Evolutionary conservation across 495 filamentous ascomycete genomes (phyloP).

Genomic region (Bacidia rubella): DNA sequence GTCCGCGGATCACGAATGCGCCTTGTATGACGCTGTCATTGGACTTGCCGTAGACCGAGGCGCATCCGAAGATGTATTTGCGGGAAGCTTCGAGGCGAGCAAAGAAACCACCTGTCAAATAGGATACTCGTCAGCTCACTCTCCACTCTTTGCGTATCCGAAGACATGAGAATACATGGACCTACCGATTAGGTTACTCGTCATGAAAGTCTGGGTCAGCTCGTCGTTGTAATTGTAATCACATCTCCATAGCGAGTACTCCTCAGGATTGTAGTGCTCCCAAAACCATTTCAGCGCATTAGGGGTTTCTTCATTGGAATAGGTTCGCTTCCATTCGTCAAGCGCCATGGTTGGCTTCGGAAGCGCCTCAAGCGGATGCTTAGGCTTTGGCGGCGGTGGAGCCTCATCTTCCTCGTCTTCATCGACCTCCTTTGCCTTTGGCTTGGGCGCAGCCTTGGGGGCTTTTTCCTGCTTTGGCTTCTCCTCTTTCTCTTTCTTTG

Average conservation of each 20-base stretch:
- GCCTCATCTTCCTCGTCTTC: slow-evolving; percentile 59
- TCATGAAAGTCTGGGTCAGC: slow-evolving; percentile 95
- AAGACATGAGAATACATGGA: neutral
- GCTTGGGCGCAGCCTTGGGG: slow-evolving; percentile 31
- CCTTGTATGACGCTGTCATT: slow-evolving; percentile 81
- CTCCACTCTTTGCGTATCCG: too few relatives aligned
- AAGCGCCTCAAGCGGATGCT: slow-evolving; percentile 89
- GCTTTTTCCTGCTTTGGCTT: slow-evolving; percentile 47
- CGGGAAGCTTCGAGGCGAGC: slow-evolving; percentile 91
- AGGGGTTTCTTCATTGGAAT: slow-evolving; percentile 86
- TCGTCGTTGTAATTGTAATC: slow-evolving; percentile 98
- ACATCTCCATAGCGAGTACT: slow-evolving; percentile 86
- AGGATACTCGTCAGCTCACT: neutral
- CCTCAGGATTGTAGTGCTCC: slow-evolving; percentile 80
- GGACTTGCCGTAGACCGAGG: slow-evolving; percentile 74
- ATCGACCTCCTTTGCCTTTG: slow-evolving; percentile 39
- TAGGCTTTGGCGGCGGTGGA: slow-evolving; percentile 68
- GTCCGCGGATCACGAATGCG: slow-evolving; percentile 86
- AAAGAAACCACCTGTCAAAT: slow-evolving; percentile 75
- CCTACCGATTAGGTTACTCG: slow-evolving; percentile 78
- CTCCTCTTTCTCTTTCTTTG: slow-evolving; percentile 74
- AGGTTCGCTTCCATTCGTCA: slow-evolving; percentile 97
- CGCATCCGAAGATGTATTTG: slow-evolving; percentile 94
- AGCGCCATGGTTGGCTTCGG: slow-evolving; percentile 65
- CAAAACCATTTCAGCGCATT: slow-evolving; percentile 94